These are phyloP conservation scores for Fusarium torreyae DNA, from an alignment of 2,329 filamentous ascomycete species.

Conservation along the genomic window DNA sequence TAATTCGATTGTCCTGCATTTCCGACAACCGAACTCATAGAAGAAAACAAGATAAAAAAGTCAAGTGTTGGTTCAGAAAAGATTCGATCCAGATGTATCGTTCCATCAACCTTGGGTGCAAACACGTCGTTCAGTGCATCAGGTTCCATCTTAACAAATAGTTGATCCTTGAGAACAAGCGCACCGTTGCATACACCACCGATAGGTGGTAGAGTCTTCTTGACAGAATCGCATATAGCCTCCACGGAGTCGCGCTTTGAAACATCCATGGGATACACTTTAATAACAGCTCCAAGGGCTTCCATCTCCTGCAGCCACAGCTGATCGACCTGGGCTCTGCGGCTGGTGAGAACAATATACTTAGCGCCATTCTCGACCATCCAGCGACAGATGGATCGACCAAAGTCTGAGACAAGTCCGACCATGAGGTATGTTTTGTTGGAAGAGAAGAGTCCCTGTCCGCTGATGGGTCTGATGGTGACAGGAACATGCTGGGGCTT, in stretches of 20 bases:
- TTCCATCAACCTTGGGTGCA: constrained; percentile 14
- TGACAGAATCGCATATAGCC: not conserved
- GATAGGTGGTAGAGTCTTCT: not conserved
- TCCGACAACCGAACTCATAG: constrained; percentile 1
- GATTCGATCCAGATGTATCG: not conserved
- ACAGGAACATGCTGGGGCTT: not conserved
- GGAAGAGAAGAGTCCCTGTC: not conserved
- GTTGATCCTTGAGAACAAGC: constrained; percentile 9
- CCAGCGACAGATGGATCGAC: constrained; percentile 4
- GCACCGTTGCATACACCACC: constrained; percentile 11
- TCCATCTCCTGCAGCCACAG: constrained; percentile 13
- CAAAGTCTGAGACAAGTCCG: constrained; percentile 12
- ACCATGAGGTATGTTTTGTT: constrained; percentile 9
- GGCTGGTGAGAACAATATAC: constrained; percentile 5
- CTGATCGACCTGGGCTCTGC: not conserved
- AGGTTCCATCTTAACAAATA: constrained; percentile 7
- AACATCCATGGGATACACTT: constrained; percentile 14
- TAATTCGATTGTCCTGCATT: constrained; percentile 16
- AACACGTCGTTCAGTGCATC: constrained; percentile 7
- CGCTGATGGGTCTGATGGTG: not conserved
- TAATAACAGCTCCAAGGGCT: not conserved
- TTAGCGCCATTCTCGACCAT: constrained; percentile 8
- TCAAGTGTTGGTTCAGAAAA: not conserved
- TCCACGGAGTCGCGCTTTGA: constrained; percentile 11
- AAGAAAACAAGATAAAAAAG: constrained; percentile 7